Evolutionary conservation across 495 filamentous ascomycete genomes (phyloP), one percentile per base, ranked within the genome.

Genomic region (Astrothelium macrocarpum): DNA sequence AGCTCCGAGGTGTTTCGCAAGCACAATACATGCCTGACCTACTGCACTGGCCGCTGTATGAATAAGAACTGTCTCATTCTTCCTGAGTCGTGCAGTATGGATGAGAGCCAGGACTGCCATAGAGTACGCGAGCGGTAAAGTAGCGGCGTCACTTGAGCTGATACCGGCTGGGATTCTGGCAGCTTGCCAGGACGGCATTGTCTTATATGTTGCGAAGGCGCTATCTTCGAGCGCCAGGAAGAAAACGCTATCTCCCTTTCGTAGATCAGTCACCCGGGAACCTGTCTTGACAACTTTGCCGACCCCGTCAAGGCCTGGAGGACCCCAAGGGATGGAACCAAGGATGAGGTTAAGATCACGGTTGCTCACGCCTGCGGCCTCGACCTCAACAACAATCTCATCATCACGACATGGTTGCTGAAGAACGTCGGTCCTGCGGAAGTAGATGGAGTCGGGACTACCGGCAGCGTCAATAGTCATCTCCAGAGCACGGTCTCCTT

Each of bases 21-120:
- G 65, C 49, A 80, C 76, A 39, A 84, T 76, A 0, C 75, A 76
- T 0, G 78, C 75, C 45, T 83, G 75, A 0, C 81, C 81, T 10
- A 79, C 70, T 45, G 77, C 78, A 0, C 77, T 73, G 11, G 79
- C 72, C 9, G 77, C 80, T 0, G 76, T 72, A 28, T 84, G 82
- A 60, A 85, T 84, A 7, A 85, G 69, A 1, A 85, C 66, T 0
- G 68, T 69, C 59, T 82, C 67, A 36, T 72, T 75, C n/a, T 60
- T 67, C 43, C 71, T n/a, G 5, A 77, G 34, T 12, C 70, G 62
- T 1, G 70, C 74, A 31, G 78, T 28, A 42, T 79, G 36, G 10
- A 77, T 61, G 0, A 84, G 53, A 0, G 68, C 66, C 64, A 78
- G 77, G 0, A 80, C 61, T 0, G 75, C 67, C 0, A 78, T 80